Percentiles rank a stretch among this genome's conserved stretches.
Evolutionary conservation across 768 basidiomycete genomes (phyloP).

Genomic region (Mycena vulgaris): DNA sequence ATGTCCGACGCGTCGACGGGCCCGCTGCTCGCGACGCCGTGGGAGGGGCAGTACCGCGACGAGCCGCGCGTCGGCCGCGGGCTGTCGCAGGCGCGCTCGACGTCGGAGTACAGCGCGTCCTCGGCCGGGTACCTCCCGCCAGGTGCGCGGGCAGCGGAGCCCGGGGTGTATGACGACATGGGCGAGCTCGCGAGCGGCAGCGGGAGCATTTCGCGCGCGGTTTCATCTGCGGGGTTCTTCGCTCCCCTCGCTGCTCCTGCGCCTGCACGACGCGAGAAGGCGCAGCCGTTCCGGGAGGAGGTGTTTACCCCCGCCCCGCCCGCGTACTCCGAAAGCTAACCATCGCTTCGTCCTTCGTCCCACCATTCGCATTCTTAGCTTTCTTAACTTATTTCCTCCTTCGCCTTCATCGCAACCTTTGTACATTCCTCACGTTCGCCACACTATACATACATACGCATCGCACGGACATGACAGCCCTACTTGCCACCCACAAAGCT

Average conservation of each 20-base stretch:
- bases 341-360: too few relatives aligned
- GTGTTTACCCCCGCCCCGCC: conserved; percentile 25
- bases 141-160: background rate
- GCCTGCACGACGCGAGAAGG: too few relatives aligned
- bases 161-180: background rate
- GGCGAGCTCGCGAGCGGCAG: conserved; percentile 14
- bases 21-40: conserved; percentile 4
- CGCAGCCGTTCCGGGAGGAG: conserved; percentile 11
- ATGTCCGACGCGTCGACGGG: conserved; percentile 12
- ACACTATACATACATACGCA: too few relatives aligned
- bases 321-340: conserved; percentile 22
- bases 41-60: background rate
- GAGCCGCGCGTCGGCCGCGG: background rate
- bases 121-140: conserved; percentile 3
- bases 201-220: conserved; percentile 2
- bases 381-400: too few relatives aligned
- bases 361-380: too few relatives aligned
- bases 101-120: background rate
- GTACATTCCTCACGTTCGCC: too few relatives aligned
- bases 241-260: too few relatives aligned
- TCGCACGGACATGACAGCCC: too few relatives aligned
- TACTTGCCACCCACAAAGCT: too few relatives aligned
- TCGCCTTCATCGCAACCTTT: too few relatives aligned
- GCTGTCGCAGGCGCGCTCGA: too few relatives aligned
- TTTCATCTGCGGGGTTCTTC: too few relatives aligned